Conservation (phyloP, 2,329 filamentous ascomycete species). For the Albophoma yamanashiensis region DNA sequence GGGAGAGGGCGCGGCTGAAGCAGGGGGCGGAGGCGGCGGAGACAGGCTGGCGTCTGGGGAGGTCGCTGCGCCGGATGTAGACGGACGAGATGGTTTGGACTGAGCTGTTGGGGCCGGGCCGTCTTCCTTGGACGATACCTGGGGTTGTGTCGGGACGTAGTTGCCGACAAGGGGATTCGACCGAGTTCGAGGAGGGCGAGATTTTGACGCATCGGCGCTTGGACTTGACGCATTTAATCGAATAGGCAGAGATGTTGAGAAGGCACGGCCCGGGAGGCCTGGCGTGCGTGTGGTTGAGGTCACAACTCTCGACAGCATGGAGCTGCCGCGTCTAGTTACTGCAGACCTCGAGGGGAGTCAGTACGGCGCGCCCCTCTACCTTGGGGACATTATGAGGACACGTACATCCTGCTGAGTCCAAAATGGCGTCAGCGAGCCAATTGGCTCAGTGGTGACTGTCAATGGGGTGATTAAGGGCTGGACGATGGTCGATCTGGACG, state of each 20-base stretch:
- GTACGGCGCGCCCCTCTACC: not conserved
- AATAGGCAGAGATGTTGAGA: slow-evolving; percentile 20
- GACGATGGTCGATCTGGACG: not conserved
- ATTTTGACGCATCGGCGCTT: slow-evolving; percentile 1
- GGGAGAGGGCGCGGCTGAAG: not conserved
- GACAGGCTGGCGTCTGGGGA: slow-evolving; percentile 8
- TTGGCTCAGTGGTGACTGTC: not conserved
- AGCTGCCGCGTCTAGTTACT: slow-evolving; percentile 15
- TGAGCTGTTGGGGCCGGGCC: slow-evolving; percentile 6
- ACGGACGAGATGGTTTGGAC: not conserved
- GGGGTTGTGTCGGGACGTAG: slow-evolving; percentile 7
- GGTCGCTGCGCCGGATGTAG: not conserved
- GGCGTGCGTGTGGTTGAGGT: slow-evolving; percentile 9
- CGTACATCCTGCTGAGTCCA: not conserved
- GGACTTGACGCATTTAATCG: slow-evolving; percentile 8
- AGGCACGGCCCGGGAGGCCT: slow-evolving; percentile 11
- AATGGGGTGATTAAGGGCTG: not conserved
- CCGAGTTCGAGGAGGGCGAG: slow-evolving; percentile 6
- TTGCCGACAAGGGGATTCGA: slow-evolving; percentile 21
- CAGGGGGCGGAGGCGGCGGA: slow-evolving; percentile 12
- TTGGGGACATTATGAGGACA: not conserved
- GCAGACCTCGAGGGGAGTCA: slow-evolving; percentile 13
- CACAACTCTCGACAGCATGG: slow-evolving; percentile 18
- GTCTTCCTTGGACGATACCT: slow-evolving; percentile 1
- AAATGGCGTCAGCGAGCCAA: not conserved